Conservation (phyloP, 1,139 yeast genomes). For the Blastobotrys petasosporus region DNA sequence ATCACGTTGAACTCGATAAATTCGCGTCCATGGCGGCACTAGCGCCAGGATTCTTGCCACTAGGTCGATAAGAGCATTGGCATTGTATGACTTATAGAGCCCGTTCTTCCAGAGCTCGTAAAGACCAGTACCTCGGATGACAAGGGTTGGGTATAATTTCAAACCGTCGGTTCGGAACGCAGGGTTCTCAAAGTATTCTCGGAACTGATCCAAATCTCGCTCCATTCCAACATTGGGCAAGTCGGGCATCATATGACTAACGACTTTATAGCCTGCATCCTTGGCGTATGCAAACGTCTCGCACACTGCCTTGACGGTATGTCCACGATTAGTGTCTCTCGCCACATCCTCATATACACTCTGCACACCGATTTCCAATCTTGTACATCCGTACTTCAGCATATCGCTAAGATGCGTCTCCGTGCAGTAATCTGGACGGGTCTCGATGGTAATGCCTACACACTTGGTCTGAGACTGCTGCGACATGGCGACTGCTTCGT, state of each 20-base stretch:
- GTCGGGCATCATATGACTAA: conserved; percentile 99
- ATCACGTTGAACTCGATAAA: conserved; percentile 96
- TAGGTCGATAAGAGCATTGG: conserved; percentile 86
- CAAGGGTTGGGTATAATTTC: conserved; percentile 91
- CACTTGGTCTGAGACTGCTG: conserved; percentile 95
- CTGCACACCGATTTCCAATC: conserved; percentile 96
- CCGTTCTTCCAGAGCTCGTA: conserved; percentile 98
- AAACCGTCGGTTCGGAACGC: conserved; percentile 96
- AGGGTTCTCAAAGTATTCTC: conserved; percentile 95
- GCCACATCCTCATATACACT: conserved; percentile 98
- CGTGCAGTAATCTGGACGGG: conserved; percentile 98
- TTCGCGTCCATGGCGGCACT: conserved; percentile 99
- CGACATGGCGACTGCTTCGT: conserved; percentile 84
- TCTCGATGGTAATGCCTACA: conserved; percentile 97
- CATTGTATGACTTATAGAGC: conserved; percentile 86
- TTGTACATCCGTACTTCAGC: conserved; percentile 93
- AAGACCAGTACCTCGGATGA: conserved; percentile 94
- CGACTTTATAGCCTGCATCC: conserved; percentile 97
- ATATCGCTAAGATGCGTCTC: conserved; percentile 92
- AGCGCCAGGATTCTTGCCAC: conserved; percentile 93
- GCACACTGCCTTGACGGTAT: conserved; percentile 92
- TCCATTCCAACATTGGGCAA: conserved; percentile 98
- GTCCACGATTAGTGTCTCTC: conserved; percentile 96
- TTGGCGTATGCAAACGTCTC: conserved; percentile 93
- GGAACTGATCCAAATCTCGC: conserved; percentile 90